phyloP scores from a whole-genome alignment of 352 stramenopile species.

The Phytophthora citricola region DNA sequence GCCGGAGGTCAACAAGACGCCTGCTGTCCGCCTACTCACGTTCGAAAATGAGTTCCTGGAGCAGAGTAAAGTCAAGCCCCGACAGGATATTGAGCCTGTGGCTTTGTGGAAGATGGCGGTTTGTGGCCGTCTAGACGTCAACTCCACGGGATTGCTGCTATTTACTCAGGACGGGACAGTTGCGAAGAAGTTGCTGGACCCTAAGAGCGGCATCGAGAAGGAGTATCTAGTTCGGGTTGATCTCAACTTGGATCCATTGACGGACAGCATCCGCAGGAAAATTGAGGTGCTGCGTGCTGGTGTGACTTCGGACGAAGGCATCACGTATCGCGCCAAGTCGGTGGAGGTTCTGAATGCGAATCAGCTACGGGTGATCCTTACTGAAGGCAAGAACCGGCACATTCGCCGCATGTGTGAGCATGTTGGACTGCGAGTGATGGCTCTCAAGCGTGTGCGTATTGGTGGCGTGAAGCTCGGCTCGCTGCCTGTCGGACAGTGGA shows the following conservation, averaged over 20 bases:
- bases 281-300: conserved; percentile 56
- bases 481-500: conserved; percentile 78
- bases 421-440: conserved; percentile 90
- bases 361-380: conserved; percentile 90
- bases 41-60: conserved; percentile 80
- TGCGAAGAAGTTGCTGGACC: conserved; percentile 82
- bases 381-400: conserved; percentile 96
- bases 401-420: conserved; percentile 96
- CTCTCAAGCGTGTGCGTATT: conserved; percentile 93
- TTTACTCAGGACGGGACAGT: conserved; percentile 85
- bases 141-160: conserved; percentile 82
- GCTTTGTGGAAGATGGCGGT: conserved; percentile 82
- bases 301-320: conserved; percentile 61
- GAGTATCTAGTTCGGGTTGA: conserved; percentile 87
- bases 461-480: conserved; percentile 85
- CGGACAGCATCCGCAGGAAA: conserved; percentile 38
- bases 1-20: conserved; percentile 66
- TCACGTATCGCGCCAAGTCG: conserved; percentile 80
- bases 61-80: conserved; percentile 54
- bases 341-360: conserved; percentile 85
- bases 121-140: conserved; percentile 82
- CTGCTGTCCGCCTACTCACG: conserved; percentile 78
- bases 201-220: conserved; percentile 77
- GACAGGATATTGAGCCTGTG: conserved; percentile 58
- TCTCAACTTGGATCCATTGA: conserved; percentile 53